phyloP scores from a whole-genome alignment of 441 rosid genomes.

The Populus hybrid region DNA sequence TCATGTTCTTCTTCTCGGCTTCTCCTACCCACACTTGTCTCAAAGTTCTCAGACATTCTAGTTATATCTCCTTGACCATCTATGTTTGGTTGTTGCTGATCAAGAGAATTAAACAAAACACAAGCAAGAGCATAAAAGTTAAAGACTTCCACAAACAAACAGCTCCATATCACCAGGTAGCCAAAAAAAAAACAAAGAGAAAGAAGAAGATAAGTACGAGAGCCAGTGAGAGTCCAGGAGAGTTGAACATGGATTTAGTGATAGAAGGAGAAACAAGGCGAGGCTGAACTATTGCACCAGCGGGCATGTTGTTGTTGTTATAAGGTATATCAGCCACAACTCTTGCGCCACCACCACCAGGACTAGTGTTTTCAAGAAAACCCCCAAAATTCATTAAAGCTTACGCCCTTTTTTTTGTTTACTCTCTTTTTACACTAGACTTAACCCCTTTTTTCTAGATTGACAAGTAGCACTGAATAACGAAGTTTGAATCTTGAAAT shows the following conservation, averaged over 20 bases:
- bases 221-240: slow-evolving; percentile 81
- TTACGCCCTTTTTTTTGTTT: background rate
- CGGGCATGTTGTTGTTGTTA: slow-evolving; percentile 47
- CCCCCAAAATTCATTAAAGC: slow-evolving; percentile 93
- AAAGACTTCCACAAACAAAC: background rate
- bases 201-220: slow-evolving; percentile 36
- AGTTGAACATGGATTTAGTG: slow-evolving; percentile 49
- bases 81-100: slow-evolving; percentile 64
- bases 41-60: slow-evolving; percentile 60
- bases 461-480: background rate
- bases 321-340: slow-evolving; percentile 60
- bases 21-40: slow-evolving; percentile 40
- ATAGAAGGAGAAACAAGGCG: slow-evolving; percentile 60
- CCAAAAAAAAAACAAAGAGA: background rate
- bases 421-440: background rate
- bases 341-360: slow-evolving; percentile 62
- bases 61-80: slow-evolving; percentile 58
- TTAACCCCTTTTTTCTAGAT: background rate
- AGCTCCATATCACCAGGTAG: background rate
- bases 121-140: background rate
- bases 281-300: slow-evolving; percentile 66
- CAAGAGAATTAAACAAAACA: background rate
- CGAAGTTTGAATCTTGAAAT: background rate
- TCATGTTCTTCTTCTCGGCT: slow-evolving; percentile 81
- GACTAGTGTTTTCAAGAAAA: slow-evolving; percentile 54